Base-by-base conservation (phyloP, 805 yeast species). In the Metschnikowia colocasiae region DNA sequence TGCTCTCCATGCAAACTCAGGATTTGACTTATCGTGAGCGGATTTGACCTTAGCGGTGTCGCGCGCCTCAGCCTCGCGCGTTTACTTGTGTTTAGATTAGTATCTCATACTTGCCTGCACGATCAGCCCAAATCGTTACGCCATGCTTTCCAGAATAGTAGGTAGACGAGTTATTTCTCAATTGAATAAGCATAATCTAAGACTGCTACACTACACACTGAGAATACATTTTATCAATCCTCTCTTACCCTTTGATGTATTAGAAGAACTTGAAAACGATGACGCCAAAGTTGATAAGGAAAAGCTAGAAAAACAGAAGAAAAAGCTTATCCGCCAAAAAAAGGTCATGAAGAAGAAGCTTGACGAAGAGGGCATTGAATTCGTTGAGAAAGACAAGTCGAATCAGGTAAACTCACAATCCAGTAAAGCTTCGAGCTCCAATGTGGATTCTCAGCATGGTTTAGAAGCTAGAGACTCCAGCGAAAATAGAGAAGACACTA, bases 1-100 rank as follows among this genome's bases (percentile, higher is more conserved):
- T 62, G 81, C 96, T 1, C 90, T 94, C 42, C 80, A 81, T 47
- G 75, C 91, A 0, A 89, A 83, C 3, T 90, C 97, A 1, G 87
- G 97, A 1, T 92, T 92, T 62, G 97, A 92, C 57, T 73, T 92
- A 50, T 55, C 57, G 9, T 56, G 37, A 41, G n/a, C 42, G 29
- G 9, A 36, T 36, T 35, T 16, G 9, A 4, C 33, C 25, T 3
- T n/a, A 12, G 35, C 35, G 30, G 9, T 36, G 18, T 20, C 25
- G 41, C 49, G 42, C 23, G 27, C 32, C 19, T 32, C n/a, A 36
- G 39, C 27, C 33, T 38, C 15, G 22, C 6, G 13, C 27, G 16
- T 16, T 7, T 16, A 12, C 15, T 18, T n/a, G 19, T 18, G 20
- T 20, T n/a, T 13, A 5, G n/a, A 32, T 32, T 32, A 16, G 22